phyloP scores from a whole-genome alignment of 1,139 yeast species.

The Torulaspora globosa region DNA sequence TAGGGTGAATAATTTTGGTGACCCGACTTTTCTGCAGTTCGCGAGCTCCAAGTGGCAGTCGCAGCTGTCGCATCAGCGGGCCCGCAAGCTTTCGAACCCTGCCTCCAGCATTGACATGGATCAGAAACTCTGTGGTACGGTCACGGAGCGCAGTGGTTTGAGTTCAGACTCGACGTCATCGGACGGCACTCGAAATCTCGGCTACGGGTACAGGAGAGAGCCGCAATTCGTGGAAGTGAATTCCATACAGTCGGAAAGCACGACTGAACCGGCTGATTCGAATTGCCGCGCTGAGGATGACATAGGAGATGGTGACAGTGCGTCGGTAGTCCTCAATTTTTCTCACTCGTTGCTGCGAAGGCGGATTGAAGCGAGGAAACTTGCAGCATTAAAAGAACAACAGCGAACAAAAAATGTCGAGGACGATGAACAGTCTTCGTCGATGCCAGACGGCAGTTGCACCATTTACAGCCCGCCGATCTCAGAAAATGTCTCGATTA shows the following conservation, averaged over 20 bases:
- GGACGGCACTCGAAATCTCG: background rate
- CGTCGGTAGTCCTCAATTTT: constrained; percentile 29
- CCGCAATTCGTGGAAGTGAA: constrained; percentile 8
- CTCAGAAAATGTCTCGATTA: constrained; percentile 18
- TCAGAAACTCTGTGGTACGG: constrained; percentile 1
- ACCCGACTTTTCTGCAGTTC: constrained; percentile 27
- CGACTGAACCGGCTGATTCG: constrained; percentile 2
- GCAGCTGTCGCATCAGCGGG: constrained; percentile 6
- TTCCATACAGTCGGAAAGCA: constrained; percentile 11
- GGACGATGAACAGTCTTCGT: no score
- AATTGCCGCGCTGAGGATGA: constrained; percentile 3
- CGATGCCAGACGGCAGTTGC: background rate
- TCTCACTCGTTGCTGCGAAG: constrained; percentile 10
- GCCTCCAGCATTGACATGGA: background rate
- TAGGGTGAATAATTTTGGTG: constrained; percentile 30
- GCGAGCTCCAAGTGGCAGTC: constrained; percentile 17
- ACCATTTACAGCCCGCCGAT: constrained; percentile 5
- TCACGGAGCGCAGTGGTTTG: constrained; percentile 5
- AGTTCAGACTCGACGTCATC: background rate
- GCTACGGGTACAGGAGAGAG: background rate
- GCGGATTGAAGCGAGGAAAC: constrained; percentile 5
- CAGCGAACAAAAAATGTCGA: background rate
- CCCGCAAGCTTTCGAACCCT: background rate
- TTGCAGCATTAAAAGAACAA: background rate
- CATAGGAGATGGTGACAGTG: constrained; percentile 17